Base-by-base conservation (phyloP, 352 stramenopile species). In the Hyaloperonospora arabidopsidis region DNA sequence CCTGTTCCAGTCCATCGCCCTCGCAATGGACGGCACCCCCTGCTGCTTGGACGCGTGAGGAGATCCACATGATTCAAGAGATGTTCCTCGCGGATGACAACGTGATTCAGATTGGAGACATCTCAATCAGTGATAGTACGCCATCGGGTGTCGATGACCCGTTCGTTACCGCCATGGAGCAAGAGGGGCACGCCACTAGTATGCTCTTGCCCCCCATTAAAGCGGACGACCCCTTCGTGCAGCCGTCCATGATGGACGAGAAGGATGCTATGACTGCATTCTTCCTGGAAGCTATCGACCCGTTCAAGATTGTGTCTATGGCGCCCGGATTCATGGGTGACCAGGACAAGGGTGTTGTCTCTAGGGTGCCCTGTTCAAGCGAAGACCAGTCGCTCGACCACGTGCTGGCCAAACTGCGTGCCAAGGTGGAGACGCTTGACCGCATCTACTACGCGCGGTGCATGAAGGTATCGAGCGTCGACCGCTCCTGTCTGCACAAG, bases 361-460 rank as follows among this genome's bases (percentile, higher is more conserved):
- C 18, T 0, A 2, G 39, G 15, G 45, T 51, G 28, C 1, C 59
- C 17, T 38, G 39, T 34, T 38, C 57, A 22, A 52, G 54, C 28
- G 49, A 50, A 25, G 58, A 54, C n/a, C 60, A 54, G 28, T 53
- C 61, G 6, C 53, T 72, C 15, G 67, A 84, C 35, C 51, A 74
- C 49, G 61, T 65, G 44, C 59, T 86, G n/a, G 63, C 53, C 35
- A 78, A 71, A 52, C 61, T 86, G 40, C 73, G 73, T 15, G 45
- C 57, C 43, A 80, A 79, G 25, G 71, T 86, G 34, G 60, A 71
- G n/a, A 59, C 61, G 34, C 62, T 86, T 17, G 74, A 68, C 23
- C 74, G 68, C 45, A 75, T 84, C 54, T 86, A 86, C 69, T 86
- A 81, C 64, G 69, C 73, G 29, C 75, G 70, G 46, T 79, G 72